These are phyloP conservation scores for Coelastrella sp. DNA, from an alignment of 139 green algal species.

Conservation along the genomic window DNA sequence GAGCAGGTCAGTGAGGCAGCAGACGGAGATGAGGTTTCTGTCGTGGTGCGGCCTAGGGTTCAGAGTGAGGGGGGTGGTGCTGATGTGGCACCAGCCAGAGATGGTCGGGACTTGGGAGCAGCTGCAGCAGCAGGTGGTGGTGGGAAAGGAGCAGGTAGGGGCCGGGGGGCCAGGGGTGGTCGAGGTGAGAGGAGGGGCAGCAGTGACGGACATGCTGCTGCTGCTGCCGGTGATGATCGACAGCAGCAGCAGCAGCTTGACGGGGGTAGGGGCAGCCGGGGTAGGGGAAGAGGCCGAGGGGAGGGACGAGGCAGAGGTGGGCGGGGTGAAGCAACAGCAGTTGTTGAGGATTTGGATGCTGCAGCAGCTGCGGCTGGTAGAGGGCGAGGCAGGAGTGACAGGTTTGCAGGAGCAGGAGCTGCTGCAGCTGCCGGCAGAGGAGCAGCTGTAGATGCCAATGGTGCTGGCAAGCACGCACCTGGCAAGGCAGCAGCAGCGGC, in stretches of 20 bases:
- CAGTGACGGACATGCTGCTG: neutral
- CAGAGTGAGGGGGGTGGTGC: neutral
- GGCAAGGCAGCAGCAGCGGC: neutral
- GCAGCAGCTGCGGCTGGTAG: neutral
- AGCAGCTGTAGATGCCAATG: constrained; percentile 6
- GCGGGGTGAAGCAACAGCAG: neutral
- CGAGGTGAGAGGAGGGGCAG: neutral
- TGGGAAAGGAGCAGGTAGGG: neutral
- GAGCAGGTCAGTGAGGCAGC: neutral
- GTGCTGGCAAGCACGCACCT: neutral
- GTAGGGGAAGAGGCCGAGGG: neutral
- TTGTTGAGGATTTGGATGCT: neutral
- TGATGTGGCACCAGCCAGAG: neutral
- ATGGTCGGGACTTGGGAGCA: neutral
- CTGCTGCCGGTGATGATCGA: neutral
- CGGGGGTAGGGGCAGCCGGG: neutral
- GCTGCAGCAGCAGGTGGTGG: neutral
- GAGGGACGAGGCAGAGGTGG: neutral
- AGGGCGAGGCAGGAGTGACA: neutral
- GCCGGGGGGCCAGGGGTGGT: neutral
- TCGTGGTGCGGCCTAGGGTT: neutral
- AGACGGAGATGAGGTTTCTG: constrained; percentile 16
- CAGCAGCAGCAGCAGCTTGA: neutral
- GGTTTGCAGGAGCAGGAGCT: neutral
- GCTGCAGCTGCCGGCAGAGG: neutral